Evolutionary conservation across 768 basidiomycete genomes (phyloP), one percentile per base, ranked within the genome.

Genomic region (Galerina marginata): DNA sequence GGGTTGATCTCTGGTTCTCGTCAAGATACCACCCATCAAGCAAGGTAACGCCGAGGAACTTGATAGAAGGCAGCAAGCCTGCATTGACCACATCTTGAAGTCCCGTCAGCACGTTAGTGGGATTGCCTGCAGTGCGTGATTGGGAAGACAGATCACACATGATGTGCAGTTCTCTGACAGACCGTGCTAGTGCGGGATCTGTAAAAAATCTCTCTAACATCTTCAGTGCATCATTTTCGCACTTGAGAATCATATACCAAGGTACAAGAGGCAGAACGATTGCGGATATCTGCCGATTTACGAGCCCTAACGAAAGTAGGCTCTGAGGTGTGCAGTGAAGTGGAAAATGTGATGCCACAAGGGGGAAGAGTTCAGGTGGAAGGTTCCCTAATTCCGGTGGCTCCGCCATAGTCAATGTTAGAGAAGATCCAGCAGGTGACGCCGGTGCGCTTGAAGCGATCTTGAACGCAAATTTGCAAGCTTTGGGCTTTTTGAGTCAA

Each of bases 181-280:
- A 9, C 7, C 15, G 2, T 20, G 48, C 60, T 1, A 61, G 39
- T 6, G 44, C 23, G 6, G 47, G 47, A 6, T 56, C 60, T 12
- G 33, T 49, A 10, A 56, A 14, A 15, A 61, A 5, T 25, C 39
- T 53, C 39, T 58, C 40, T 1, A 65, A 2, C 9, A 61, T 39
- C 12, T 9, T 5, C 6, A 58, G 20, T 9, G 59, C 52, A 15
- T 55, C 46, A 4, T 44, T 33, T 56, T 61, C 63, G 33, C 38
- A 58, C 48, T 40, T 57, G 14, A 58, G 54, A 52, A 65, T 33
- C 2, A 65, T 47, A 2, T 56, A 42, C 14, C 46, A 54, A n/a
- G 50, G 47, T 5, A 64, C 16, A 10, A 64, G 26, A 11, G 63
- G 63, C 5, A 57, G 44, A 29, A 61, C 56, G 15, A 58, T 58